Evolutionary conservation across 768 basidiomycete species (phyloP), one percentile per base, ranked within the genome.

Genomic region (Boletus huronensis): DNA sequence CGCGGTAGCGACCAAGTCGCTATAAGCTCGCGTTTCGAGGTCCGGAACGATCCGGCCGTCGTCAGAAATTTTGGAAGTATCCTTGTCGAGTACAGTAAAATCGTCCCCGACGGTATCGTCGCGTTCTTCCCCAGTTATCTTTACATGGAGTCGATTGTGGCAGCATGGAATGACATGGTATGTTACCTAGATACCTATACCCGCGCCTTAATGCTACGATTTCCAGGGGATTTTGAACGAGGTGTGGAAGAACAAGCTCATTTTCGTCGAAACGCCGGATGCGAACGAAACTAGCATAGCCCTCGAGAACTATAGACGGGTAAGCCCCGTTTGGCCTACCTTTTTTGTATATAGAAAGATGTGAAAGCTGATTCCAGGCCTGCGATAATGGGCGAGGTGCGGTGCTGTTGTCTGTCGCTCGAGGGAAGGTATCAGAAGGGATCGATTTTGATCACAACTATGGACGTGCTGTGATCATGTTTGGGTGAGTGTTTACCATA

Each of bases 141-240:
- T 14, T 99, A 99, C 72, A 99, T 99, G 97, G 97, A 99, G 72
- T 94, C 92, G 23, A 99, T 99, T 55, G 97, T 98, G 11, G 93
- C 94, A 2, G 97, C 97, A n/a, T 99, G 97, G 97, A 98, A 98
- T 67, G 97, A 99, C 71, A 99, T 99, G 97, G 97, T 95, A 69
- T 49, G 87, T 74, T 43, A 28, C 42, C 14, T 46, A 29, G 35
- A 28, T 34, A 21, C 35, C 1, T 23, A 19, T 3, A 9, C 8
- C 3, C 5, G 26, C 7, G 50, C 49, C 5, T 40, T 50, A 54
- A 57, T 42, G 48, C 17, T 16, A 55, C 11, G 36, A 36, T 49
- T 28, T 54, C 28, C 65, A 99, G 97, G 96, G 96, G 38, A 98
- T 99, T 61, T 76, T 99, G 58, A 98, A 95, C 66, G 95, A 99